phyloP scores from a whole-genome alignment of 106 monocot species.

The Dactylorhiza incarnata region DNA sequence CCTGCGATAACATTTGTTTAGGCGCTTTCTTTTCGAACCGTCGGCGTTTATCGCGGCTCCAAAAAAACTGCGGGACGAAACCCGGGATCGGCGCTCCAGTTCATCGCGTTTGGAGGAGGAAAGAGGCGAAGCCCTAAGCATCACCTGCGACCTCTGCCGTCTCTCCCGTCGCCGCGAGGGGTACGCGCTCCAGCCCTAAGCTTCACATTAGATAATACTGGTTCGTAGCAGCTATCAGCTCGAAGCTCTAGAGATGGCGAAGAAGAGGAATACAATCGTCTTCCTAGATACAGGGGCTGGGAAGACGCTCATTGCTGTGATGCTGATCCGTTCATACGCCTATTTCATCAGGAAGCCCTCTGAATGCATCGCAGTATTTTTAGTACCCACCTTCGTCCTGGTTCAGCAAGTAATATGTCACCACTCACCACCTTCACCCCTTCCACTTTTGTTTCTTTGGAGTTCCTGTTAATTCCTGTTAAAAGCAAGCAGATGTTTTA shows the following conservation, averaged over 20 bases:
- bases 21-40: no score
- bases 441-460: not conserved
- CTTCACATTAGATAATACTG: no score
- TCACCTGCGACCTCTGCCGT: no score
- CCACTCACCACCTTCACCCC: no score
- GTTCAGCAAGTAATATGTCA: conserved; percentile 22
- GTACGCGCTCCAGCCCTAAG: no score
- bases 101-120: no score
- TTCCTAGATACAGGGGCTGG: conserved; percentile 62
- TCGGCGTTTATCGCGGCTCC: no score
- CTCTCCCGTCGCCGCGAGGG: no score
- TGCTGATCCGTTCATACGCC: conserved; percentile 47
- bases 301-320: conserved; percentile 65
- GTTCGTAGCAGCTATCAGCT: conserved; percentile 41
- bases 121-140: no score
- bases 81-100: no score
- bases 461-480: not conserved
- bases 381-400: conserved; percentile 49
- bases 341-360: conserved; percentile 36
- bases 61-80: no score
- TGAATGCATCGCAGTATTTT: conserved; percentile 37
- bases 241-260: conserved; percentile 49
- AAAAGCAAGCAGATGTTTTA: conserved; percentile 49
- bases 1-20: no score
- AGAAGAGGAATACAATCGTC: conserved; percentile 37